phyloP scores from a whole-genome alignment of 192 early-diverging fungal species.

The Jimgerdemannia lactiflua region DNA sequence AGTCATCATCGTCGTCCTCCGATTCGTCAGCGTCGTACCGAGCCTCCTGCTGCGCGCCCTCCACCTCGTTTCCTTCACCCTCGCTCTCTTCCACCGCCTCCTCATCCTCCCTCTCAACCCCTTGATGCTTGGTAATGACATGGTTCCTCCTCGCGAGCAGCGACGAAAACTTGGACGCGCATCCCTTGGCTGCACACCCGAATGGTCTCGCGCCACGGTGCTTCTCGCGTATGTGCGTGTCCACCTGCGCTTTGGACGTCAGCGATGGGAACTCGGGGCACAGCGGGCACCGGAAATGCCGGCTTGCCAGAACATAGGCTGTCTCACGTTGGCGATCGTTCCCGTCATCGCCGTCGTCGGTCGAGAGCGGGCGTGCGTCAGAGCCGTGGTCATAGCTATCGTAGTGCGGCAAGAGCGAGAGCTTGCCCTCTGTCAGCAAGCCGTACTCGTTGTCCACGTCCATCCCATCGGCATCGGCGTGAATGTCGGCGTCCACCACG shows the following conservation, averaged over 20 bases:
- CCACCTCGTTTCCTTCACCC: background rate
- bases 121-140: background rate
- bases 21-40: background rate
- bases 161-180: background rate
- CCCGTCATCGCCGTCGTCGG: background rate
- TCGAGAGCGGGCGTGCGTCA: no score
- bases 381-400: no score
- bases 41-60: background rate
- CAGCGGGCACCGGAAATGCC: background rate
- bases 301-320: background rate
- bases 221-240: background rate
- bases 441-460: no score
- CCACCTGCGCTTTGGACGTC: background rate
- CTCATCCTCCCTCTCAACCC: background rate
- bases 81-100: background rate
- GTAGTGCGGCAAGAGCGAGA: no score
- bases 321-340: background rate
- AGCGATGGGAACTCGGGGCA: background rate
- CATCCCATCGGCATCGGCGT: no score
- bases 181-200: background rate
- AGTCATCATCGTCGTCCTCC: background rate
- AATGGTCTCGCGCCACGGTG: background rate
- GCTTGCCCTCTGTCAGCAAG: no score
- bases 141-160: background rate
- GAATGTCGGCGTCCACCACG: background rate